These are phyloP conservation scores for Pleurotus platypus DNA, from an alignment of 768 basidiomycete species.

Conservation along the genomic window DNA sequence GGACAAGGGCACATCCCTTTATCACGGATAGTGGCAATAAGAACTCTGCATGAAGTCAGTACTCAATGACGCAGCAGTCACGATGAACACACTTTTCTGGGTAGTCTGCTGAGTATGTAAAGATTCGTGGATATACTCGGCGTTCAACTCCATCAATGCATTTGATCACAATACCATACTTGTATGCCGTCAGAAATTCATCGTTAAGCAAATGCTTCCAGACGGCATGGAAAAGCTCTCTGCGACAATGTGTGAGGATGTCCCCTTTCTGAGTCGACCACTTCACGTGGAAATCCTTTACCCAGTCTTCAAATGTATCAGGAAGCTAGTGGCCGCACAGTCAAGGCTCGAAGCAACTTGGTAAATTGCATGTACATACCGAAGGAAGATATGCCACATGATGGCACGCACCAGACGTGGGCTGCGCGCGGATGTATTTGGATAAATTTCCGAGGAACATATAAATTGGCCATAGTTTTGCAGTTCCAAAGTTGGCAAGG, in stretches of 20 bases:
- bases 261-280: not conserved
- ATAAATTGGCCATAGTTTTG: conserved; percentile 22
- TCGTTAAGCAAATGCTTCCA: conserved; percentile 23
- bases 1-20: conserved; percentile 25
- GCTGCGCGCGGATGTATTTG: too few species aligned
- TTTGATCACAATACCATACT: conserved; percentile 24
- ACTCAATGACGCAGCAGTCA: not conserved
- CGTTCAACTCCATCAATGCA: conserved; percentile 24
- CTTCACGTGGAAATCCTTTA: not conserved
- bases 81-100: conserved; percentile 26
- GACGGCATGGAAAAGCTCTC: conserved; percentile 29
- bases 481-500: conserved; percentile 23
- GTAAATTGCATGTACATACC: conserved; percentile 15
- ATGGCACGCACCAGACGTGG: too few species aligned
- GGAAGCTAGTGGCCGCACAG: not conserved
- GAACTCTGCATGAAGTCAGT: conserved; percentile 8
- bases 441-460: conserved; percentile 20
- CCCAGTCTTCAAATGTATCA: not conserved
- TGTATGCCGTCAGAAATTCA: conserved; percentile 22
- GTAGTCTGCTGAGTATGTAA: conserved; percentile 29
- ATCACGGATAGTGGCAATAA: conserved; percentile 20
- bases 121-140: conserved; percentile 22
- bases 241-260: conserved; percentile 24
- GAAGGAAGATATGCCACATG: too few species aligned
- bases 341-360: not conserved